phyloP scores from a whole-genome alignment of 768 basidiomycete species.

The Phylloporus sp. region DNA sequence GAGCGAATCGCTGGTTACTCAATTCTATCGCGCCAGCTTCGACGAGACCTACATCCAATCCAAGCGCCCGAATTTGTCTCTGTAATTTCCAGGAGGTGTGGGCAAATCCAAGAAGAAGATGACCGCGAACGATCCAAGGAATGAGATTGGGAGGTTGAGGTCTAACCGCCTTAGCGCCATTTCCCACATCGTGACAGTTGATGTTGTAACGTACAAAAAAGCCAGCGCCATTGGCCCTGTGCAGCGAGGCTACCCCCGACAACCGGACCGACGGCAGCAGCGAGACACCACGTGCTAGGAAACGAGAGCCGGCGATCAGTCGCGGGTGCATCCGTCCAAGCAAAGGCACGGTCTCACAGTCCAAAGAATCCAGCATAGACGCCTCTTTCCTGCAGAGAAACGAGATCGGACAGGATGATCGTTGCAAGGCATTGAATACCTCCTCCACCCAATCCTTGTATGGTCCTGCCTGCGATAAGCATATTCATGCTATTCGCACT shows the following conservation, averaged over 20 bases:
- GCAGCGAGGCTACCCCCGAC: conserved; percentile 34
- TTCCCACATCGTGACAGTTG: not conserved
- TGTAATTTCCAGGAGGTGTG: conserved; percentile 29
- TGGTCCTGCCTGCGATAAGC: conserved; percentile 23
- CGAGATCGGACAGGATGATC: conserved; percentile 40
- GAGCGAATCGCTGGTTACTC: not conserved
- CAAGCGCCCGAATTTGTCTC: conserved; percentile 32
- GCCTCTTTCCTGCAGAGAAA: conserved; percentile 40
- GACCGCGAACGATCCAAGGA: conserved; percentile 18
- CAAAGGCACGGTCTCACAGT: conserved; percentile 8
- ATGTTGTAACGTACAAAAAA: conserved; percentile 34
- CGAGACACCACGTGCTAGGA: conserved; percentile 32
- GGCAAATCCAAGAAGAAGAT: conserved; percentile 31
- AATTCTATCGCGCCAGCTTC: not conserved
- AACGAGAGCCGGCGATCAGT: not conserved
- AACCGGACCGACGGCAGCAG: conserved; percentile 30
- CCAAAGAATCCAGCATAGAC: conserved; percentile 28
- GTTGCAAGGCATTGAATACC: conserved; percentile 33
- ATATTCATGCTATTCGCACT: conserved; percentile 16
- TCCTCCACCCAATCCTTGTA: conserved; percentile 36
- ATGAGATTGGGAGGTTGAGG: conserved; percentile 37
- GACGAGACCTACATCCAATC: conserved; percentile 35
- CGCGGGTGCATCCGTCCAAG: not conserved
- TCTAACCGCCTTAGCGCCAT: conserved; percentile 19
- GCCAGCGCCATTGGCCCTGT: conserved; percentile 36